These are phyloP conservation scores for Gleditsia sinensis DNA, from an alignment of 306 rosid species.

Conservation along the genomic window DNA sequence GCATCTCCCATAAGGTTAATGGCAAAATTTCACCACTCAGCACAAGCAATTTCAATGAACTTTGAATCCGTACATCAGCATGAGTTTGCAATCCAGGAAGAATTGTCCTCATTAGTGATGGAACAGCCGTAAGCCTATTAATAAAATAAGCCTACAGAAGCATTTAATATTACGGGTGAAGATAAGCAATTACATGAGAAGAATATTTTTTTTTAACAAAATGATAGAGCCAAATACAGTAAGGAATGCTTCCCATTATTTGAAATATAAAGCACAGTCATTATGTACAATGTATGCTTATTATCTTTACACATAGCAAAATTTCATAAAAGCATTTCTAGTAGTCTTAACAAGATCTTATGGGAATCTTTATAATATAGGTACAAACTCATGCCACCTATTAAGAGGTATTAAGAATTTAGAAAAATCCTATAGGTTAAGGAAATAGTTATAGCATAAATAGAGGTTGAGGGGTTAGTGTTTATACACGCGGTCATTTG, in stretches of 20 bases:
- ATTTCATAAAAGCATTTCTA: constrained; percentile 20
- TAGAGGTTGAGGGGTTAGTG: background rate
- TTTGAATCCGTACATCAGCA: constrained; percentile 23
- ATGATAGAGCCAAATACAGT: constrained; percentile 16
- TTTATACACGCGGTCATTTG: background rate
- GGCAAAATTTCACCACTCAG: constrained; percentile 86
- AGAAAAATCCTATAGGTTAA: background rate
- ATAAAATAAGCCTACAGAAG: constrained; percentile 70
- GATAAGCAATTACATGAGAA: constrained; percentile 28
- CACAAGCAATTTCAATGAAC: constrained; percentile 71
- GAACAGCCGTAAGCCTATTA: constrained; percentile 74
- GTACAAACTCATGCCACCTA: background rate
- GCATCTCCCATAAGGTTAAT: constrained; percentile 61
- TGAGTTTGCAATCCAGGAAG: constrained; percentile 66
- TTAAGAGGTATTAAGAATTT: background rate
- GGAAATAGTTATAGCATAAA: background rate
- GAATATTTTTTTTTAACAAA: constrained; percentile 19
- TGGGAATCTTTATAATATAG: background rate
- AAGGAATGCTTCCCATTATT: constrained; percentile 23
- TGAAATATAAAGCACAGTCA: constrained; percentile 19
- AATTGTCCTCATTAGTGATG: constrained; percentile 77
- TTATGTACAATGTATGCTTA: background rate
- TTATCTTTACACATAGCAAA: background rate
- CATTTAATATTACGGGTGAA: constrained; percentile 18
- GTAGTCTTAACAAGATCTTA: background rate